Percentiles rank a stretch among this genome's conserved stretches.
Conservation (phyloP, 2,329 filamentous ascomycete species). For the Pseudogymnoascus sp. region DNA sequence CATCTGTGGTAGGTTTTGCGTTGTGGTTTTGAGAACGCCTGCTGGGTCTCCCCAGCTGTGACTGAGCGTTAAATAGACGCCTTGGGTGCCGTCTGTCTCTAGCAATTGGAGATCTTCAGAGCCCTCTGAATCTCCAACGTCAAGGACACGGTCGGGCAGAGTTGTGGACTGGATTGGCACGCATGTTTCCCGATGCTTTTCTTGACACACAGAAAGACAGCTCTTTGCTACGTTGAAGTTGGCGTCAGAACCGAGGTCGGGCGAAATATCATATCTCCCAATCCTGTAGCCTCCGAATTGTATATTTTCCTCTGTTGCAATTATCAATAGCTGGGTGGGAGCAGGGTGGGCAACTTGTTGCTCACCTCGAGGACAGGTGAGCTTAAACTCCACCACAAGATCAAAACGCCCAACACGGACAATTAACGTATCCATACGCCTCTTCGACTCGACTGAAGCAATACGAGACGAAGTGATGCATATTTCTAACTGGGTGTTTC, state of each 20-base stretch:
- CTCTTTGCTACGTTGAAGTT: background rate
- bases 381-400: background rate
- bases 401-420: background rate
- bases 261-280: constrained; percentile 1
- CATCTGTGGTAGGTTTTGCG: background rate
- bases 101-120: background rate
- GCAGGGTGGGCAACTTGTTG: background rate
- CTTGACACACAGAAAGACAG: background rate
- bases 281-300: background rate
- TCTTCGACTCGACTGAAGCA: background rate
- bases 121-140: background rate
- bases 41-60: constrained; percentile 1
- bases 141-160: background rate
- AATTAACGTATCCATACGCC: background rate
- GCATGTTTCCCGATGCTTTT: background rate
- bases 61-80: background rate
- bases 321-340: background rate
- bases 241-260: background rate
- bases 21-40: background rate
- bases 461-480: background rate
- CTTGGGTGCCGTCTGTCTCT: background rate
- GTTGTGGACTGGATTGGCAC: background rate
- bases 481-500: background rate
- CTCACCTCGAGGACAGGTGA: background rate
- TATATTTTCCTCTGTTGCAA: background rate